These are phyloP conservation scores for Periglandula ipomoeae DNA, from an alignment of 2,329 filamentous ascomycete species.

Conservation along the genomic window DNA sequence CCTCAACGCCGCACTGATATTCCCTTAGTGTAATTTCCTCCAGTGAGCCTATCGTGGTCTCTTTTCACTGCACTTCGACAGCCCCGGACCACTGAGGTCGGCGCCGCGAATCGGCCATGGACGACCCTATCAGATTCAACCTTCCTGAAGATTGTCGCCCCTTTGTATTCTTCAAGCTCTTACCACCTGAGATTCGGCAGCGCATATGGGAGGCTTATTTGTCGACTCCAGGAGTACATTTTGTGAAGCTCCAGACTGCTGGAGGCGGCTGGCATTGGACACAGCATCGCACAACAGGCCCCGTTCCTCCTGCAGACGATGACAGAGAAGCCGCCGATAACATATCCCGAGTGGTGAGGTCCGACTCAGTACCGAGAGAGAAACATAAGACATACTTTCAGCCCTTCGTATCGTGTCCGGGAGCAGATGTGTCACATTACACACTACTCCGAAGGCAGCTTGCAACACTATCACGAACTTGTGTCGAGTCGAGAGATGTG, in stretches of 20 bases:
- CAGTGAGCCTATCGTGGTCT: not conserved
- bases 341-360: conserved; percentile 15
- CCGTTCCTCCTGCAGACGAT: not conserved
- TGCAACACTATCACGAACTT: conserved; percentile 17
- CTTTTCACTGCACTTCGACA: not conserved
- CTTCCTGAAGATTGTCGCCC: conserved; percentile 21
- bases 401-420: conserved; percentile 9
- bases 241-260: conserved; percentile 19
- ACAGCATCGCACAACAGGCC: not conserved
- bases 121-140: conserved; percentile 15
- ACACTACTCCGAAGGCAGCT: conserved; percentile 19
- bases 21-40: too few relatives aligned
- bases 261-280: conserved; percentile 16
- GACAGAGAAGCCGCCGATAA: conserved; percentile 13
- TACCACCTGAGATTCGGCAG: conserved; percentile 26
- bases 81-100: not conserved
- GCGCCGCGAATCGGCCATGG: not conserved
- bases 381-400: conserved; percentile 15
- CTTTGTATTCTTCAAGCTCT: conserved; percentile 21
- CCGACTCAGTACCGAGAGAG: conserved; percentile 15
- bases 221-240: conserved; percentile 25
- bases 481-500: conserved; percentile 17
- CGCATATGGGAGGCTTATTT: conserved; percentile 25
- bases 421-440: conserved; percentile 25
- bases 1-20: too few relatives aligned